These are phyloP conservation scores for Termitomyces eurrhizus DNA, from an alignment of 768 basidiomycete species.

Conservation along the genomic window DNA sequence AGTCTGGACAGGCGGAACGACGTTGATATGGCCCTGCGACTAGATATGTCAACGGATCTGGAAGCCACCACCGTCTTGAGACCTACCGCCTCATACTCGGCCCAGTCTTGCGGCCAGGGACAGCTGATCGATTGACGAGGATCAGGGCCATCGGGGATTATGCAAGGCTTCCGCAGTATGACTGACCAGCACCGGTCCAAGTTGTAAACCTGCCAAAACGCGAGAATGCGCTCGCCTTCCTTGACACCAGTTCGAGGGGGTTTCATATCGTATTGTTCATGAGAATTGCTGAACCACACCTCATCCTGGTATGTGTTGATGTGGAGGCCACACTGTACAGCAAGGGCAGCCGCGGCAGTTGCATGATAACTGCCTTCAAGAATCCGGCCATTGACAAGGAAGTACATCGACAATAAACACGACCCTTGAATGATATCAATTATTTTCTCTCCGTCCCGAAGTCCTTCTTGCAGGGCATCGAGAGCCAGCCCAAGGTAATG, in stretches of 20 bases:
- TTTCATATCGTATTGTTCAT: constrained; percentile 44
- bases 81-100: constrained; percentile 68
- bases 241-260: constrained; percentile 56
- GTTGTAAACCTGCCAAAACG: constrained; percentile 84
- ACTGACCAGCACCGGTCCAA: constrained; percentile 82
- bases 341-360: constrained; percentile 68
- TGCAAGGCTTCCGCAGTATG: constrained; percentile 60
- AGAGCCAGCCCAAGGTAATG: constrained; percentile 66
- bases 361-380: constrained; percentile 79
- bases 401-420: constrained; percentile 72
- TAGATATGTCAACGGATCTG: constrained; percentile 1
- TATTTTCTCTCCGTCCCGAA: constrained; percentile 49
- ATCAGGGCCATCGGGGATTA: constrained; percentile 61
- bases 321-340: constrained; percentile 71
- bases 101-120: constrained; percentile 74
- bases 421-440: constrained; percentile 76
- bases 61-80: neutral
- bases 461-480: constrained; percentile 58
- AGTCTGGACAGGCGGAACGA: constrained; percentile 51
- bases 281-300: constrained; percentile 29
- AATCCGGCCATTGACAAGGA: constrained; percentile 69
- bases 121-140: constrained; percentile 58
- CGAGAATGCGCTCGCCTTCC: constrained; percentile 66
- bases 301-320: constrained; percentile 31
- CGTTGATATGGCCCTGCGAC: constrained; percentile 53